Percentiles rank a stretch among this genome's conserved stretches.
Conservation (phyloP, 768 basidiomycete species). For the Kwoniella europaea region DNA sequence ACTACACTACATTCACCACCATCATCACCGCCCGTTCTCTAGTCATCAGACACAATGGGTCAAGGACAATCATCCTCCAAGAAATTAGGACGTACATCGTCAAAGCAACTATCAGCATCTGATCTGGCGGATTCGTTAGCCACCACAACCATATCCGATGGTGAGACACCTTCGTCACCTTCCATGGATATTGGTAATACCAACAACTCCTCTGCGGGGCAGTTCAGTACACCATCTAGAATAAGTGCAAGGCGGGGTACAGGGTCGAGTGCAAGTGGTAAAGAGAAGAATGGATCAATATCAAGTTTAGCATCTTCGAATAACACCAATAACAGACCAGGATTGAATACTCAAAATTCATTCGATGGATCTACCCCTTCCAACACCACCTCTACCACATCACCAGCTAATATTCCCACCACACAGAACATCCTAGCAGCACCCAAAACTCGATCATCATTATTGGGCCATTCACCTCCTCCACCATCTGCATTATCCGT, state of each 20-base stretch:
- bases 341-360: slow-evolving; percentile 27
- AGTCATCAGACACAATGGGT: slow-evolving; percentile 41
- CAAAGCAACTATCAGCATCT: slow-evolving; percentile 52
- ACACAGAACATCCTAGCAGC: slow-evolving; percentile 84
- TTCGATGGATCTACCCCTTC: slow-evolving; percentile 31
- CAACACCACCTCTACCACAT: slow-evolving; percentile 21
- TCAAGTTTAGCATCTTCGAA: slow-evolving; percentile 29
- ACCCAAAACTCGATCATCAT: slow-evolving; percentile 69
- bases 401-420: slow-evolving; percentile 53
- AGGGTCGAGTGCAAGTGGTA: slow-evolving; percentile 6
- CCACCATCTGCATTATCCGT: slow-evolving; percentile 44
- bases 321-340: neutral
- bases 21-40: neutral
- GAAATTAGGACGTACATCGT: slow-evolving; percentile 56
- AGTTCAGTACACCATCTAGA: slow-evolving; percentile 22
- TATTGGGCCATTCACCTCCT: slow-evolving; percentile 81
- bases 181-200: slow-evolving; percentile 33
- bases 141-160: slow-evolving; percentile 30
- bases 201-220: neutral
- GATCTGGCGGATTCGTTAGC: slow-evolving; percentile 51
- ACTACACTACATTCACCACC: neutral
- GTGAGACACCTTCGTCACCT: slow-evolving; percentile 24
- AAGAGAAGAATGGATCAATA: slow-evolving; percentile 25
- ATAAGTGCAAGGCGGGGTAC: slow-evolving; percentile 19
- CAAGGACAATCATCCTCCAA: slow-evolving; percentile 52